Conservation (phyloP, 2,329 filamentous ascomycete species). For the Phoma sp. region DNA sequence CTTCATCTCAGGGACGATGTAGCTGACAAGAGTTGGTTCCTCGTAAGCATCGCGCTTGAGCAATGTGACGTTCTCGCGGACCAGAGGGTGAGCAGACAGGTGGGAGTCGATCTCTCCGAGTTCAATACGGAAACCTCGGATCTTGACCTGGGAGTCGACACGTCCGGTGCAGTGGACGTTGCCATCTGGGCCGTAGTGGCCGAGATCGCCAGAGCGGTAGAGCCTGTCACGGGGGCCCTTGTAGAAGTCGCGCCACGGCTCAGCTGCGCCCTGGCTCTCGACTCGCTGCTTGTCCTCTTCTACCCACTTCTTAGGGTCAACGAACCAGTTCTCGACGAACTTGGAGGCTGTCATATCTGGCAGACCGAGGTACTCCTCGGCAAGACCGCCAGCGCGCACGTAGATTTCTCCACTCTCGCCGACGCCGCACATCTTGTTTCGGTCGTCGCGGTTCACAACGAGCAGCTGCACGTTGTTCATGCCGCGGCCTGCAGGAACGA, state of each 20-base stretch:
- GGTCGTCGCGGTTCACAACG: constrained; percentile 75
- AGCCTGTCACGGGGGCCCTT: constrained; percentile 83
- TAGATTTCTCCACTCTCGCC: constrained; percentile 88
- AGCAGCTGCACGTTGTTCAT: constrained; percentile 91
- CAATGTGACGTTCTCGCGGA: constrained; percentile 86
- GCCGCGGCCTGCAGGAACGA: constrained; percentile 82
- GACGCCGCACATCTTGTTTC: constrained; percentile 74
- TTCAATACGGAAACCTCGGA: constrained; percentile 94
- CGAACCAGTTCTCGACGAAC: constrained; percentile 87
- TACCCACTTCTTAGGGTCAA: constrained; percentile 74
- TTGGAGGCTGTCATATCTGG: constrained; percentile 72
- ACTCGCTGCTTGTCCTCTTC: constrained; percentile 66
- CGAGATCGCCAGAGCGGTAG: constrained; percentile 88
- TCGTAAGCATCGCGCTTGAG: constrained; percentile 84
- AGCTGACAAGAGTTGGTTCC: constrained; percentile 86
- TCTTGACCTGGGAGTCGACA: constrained; percentile 90
- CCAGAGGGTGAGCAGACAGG: constrained; percentile 74
- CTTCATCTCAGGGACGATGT: constrained; percentile 82
- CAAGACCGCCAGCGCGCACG: constrained; percentile 81
- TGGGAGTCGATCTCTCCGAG: constrained; percentile 91
- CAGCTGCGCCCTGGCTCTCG: constrained; percentile 57
- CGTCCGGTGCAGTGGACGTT: constrained; percentile 81
- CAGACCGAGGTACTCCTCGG: constrained; percentile 76
- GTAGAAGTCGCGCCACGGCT: constrained; percentile 81
- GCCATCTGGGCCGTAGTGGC: constrained; percentile 73